Base-by-base conservation (phyloP, 2,329 filamentous ascomycete species). In the Fusarium longipes region DNA sequence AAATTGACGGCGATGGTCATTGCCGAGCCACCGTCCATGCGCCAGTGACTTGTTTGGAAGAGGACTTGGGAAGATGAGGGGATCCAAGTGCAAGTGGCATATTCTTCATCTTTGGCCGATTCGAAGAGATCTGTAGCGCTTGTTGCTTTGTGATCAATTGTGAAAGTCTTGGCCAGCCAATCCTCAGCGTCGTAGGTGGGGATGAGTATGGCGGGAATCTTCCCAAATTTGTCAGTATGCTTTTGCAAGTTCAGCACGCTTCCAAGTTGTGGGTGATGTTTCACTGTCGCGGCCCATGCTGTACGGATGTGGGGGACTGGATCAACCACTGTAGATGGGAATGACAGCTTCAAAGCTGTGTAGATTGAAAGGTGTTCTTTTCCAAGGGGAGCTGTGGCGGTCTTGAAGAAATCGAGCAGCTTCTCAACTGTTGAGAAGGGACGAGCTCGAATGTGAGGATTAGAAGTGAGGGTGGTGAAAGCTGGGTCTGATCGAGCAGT, bases 1-100 rank as follows among this genome's bases (percentile, higher is more conserved):
- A 52, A 52, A 29, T 52, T 52, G 29, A 52, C 49, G 17, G 49
- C 49, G 22, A 44, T 52, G n/a, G 38, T 52, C 49, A 52, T 52
- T 35, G 9, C 27, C 22, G 49, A 52, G 10, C 49, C 49, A 10
- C 49, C 49, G 1, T 52, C 49, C 49, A 52, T 52, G 2, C 49
- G 49, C 49, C 49, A 52, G 29, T 52, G 49, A n/a, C 49, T 52
- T 8, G 49, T 52, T 27, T 52, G 49, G 27, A 52, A 52, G 17
- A 52, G 49, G 6, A 52, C 38, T 22, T 52, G 49, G 22, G 49
- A 52, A 29, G 49, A 44, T 1, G n/a, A 44, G 17, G 49, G 38
- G n/a, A 52, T 52, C 49, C 49, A 52, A 44, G 6, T 35, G 17
- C 49, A 52, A 44, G 49, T 52, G 17, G 49, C 49, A 44, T 52